Base-by-base conservation (phyloP, 1,284 basidiomycete species). In the Trametes polyzona region DNA sequence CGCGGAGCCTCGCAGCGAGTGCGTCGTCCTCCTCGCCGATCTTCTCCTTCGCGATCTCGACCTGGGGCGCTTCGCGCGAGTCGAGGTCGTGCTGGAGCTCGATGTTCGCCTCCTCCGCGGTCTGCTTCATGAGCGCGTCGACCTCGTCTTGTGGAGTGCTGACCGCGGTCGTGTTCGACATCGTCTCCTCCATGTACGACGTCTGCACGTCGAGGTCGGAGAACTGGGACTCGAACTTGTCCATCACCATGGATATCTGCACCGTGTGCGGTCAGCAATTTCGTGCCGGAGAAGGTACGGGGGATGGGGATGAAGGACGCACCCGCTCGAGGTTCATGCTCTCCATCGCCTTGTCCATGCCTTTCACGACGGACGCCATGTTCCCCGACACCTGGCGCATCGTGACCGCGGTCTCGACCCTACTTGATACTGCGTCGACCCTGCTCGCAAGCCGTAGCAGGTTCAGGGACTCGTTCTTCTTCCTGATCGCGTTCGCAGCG, bases 301-400 rank as follows among this genome's bases (percentile, higher is more conserved):
- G 26, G 16, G 12, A 53, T 11, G 32, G 36, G 30, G 10, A 17
- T 16, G 17, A 21, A 33, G 12, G 27, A 79, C 87, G 69, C 69
- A 95, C 96, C 72, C 90, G 82, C 70, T 99, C 97, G 48, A 99
- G 83, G 76, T 99, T 98, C 97, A 99, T 99, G 74, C 83, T 93
- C 71, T 98, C 93, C 97, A 99, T 98, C 4, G 97, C 97, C 71
- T 91, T 93, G 74, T 99, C 97, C 96, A 99, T 98, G 19, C 96
- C 96, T 71, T 88, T 90, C 50, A 99, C 97, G 6, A 99, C 97
- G 24, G 88, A 89, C 9, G 94, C 90, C 96, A 99, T 98, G 72
- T 89, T 95, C 11, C 94, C 94, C 21, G 96, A 96, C 32, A 95
- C 87, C 73, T 92, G 86, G 48, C 95, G 86, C 95, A 99, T 98